These are phyloP conservation scores for Colletotrichum tropicale DNA, from an alignment of 2,329 filamentous ascomycete species.

Conservation along the genomic window DNA sequence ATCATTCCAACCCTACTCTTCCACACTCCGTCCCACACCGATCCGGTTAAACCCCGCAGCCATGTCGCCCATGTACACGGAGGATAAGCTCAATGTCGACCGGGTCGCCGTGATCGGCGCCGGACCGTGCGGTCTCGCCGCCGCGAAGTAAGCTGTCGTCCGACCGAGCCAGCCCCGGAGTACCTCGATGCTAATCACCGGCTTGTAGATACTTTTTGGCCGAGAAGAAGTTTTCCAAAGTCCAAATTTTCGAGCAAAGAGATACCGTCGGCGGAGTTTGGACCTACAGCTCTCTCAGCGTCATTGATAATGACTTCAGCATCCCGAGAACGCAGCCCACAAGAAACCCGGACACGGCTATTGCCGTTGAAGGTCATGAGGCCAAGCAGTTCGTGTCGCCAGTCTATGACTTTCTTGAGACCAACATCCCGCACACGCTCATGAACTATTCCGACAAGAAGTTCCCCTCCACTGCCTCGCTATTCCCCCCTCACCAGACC, in stretches of 20 bases:
- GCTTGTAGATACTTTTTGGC: constrained; percentile 67
- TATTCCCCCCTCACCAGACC: constrained; percentile 70
- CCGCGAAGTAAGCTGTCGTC: constrained; percentile 43
- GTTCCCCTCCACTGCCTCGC: constrained; percentile 61
- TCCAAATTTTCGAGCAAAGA: constrained; percentile 75
- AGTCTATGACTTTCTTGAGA: constrained; percentile 70
- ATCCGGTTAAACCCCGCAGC: neutral
- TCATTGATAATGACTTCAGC: constrained; percentile 22
- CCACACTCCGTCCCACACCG: neutral
- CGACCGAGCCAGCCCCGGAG: neutral
- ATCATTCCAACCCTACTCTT: neutral
- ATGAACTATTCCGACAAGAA: constrained; percentile 72
- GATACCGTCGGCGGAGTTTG: constrained; percentile 71
- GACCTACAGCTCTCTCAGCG: constrained; percentile 60
- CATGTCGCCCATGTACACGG: constrained; percentile 23
- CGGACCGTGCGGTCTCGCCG: constrained; percentile 71
- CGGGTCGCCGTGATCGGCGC: constrained; percentile 75
- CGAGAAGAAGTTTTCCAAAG: constrained; percentile 64
- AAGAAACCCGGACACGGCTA: constrained; percentile 46
- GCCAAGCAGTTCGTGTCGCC: constrained; percentile 67
- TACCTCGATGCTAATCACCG: neutral
- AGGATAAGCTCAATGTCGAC: constrained; percentile 35
- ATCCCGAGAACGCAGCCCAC: constrained; percentile 32
- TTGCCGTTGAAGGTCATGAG: constrained; percentile 26
- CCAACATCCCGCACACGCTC: constrained; percentile 74